These are phyloP conservation scores for Rhizopus arrhizus DNA, from an alignment of 371 early-diverging fungal species.

Conservation along the genomic window DNA sequence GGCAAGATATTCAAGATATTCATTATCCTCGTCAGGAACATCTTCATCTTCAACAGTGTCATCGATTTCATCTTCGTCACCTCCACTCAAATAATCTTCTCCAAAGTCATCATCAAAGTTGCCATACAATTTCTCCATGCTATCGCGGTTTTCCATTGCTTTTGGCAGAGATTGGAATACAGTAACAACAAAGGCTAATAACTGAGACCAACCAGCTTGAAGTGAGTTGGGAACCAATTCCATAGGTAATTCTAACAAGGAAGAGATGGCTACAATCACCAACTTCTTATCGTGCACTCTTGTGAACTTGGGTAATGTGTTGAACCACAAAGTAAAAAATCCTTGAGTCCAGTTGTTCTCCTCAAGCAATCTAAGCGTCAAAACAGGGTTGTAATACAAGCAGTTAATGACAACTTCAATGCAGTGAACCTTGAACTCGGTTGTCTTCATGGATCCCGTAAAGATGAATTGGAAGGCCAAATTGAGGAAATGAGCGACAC, in stretches of 20 bases:
- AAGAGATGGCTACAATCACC: slow-evolving; percentile 75
- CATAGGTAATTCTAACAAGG: slow-evolving; percentile 69
- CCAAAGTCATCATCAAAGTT: slow-evolving; percentile 52
- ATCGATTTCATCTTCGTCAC: slow-evolving; percentile 40
- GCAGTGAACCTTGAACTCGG: slow-evolving; percentile 60
- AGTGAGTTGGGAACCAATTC: slow-evolving; percentile 72
- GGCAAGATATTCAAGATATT: slow-evolving; percentile 68
- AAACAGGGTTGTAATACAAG: slow-evolving; percentile 80
- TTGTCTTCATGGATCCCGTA: slow-evolving; percentile 59
- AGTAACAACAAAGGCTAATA: slow-evolving; percentile 68
- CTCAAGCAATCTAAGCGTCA: slow-evolving; percentile 77
- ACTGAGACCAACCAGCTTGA: slow-evolving; percentile 70
- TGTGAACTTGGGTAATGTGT: slow-evolving; percentile 66
- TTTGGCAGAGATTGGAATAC: slow-evolving; percentile 76
- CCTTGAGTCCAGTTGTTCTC: slow-evolving; percentile 71
- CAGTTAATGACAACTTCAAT: slow-evolving; percentile 78
- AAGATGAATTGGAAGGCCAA: slow-evolving; percentile 68
- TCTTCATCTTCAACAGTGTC: slow-evolving; percentile 56
- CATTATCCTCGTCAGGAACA: slow-evolving; percentile 61
- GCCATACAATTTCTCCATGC: slow-evolving; percentile 61
- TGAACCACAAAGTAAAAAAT: slow-evolving; percentile 84
- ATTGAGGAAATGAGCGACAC: slow-evolving; percentile 59
- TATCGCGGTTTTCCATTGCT: slow-evolving; percentile 78
- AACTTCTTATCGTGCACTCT: slow-evolving; percentile 94
- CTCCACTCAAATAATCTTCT: slow-evolving; percentile 32